These are phyloP conservation scores for Curvularia verruculosa DNA, from an alignment of 2,329 filamentous ascomycete species.

Conservation along the genomic window DNA sequence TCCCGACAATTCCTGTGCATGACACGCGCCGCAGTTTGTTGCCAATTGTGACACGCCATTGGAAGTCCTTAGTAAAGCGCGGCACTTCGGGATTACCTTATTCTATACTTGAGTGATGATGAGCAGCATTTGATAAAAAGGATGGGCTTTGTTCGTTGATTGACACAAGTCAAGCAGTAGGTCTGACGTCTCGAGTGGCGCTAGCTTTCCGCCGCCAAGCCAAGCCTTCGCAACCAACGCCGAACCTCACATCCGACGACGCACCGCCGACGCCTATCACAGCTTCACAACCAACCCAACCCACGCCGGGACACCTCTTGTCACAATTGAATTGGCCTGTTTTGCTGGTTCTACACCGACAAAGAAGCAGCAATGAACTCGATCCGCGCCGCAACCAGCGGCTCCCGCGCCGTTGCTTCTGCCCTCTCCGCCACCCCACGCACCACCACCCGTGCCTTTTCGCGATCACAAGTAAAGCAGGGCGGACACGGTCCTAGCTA, in stretches of 20 bases:
- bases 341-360: not conserved
- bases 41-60: not conserved
- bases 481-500: slow-evolving; percentile 73
- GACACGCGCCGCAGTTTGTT: not conserved
- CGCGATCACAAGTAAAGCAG: slow-evolving; percentile 24
- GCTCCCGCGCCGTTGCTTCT: slow-evolving; percentile 27
- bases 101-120: too few species aligned
- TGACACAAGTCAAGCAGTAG: not conserved
- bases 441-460: slow-evolving; percentile 31
- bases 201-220: slow-evolving; percentile 22
- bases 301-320: slow-evolving; percentile 7
- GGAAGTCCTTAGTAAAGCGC: too few species aligned
- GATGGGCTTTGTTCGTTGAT: not conserved
- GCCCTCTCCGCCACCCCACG: slow-evolving; percentile 24
- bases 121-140: not conserved
- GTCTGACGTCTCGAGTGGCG: slow-evolving; percentile 13
- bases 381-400: slow-evolving; percentile 33
- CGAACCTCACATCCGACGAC: slow-evolving; percentile 7
- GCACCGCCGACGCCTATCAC: slow-evolving; percentile 16
- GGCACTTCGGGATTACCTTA: too few species aligned
- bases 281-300: slow-evolving; percentile 5
- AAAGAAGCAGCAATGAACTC: slow-evolving; percentile 32
- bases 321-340: not conserved
- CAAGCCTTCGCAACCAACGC: slow-evolving; percentile 13
- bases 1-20: not conserved